These are phyloP conservation scores for Saccharomyces pastorianus DNA, from an alignment of 1,139 yeast species.

Conservation along the genomic window DNA sequence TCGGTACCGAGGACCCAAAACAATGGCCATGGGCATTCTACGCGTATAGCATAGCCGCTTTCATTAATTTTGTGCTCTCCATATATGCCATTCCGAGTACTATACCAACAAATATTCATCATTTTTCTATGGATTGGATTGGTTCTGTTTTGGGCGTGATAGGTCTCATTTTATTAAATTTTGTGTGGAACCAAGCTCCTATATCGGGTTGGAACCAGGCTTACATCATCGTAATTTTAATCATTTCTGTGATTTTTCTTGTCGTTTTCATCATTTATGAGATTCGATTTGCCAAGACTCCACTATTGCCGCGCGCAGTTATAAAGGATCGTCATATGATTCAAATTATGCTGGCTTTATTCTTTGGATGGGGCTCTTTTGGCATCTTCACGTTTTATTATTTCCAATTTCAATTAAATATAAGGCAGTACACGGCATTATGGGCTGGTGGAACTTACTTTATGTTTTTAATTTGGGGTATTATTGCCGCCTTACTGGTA, in stretches of 20 bases:
- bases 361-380: conserved; percentile 53
- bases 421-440: conserved; percentile 40
- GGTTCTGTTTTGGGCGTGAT: conserved; percentile 43
- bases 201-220: conserved; percentile 42
- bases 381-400: conserved; percentile 42
- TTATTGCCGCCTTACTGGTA: conserved; percentile 40
- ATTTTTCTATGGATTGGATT: conserved; percentile 35
- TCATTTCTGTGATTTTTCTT: conserved; percentile 37
- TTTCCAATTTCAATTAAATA: conserved; percentile 36
- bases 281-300: conserved; percentile 29
- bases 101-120: conserved; percentile 21
- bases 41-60: conserved; percentile 37
- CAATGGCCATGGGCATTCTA: conserved; percentile 50
- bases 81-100: conserved; percentile 34
- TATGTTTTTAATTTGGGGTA: conserved; percentile 42
- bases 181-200: conserved; percentile 51
- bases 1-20: conserved; percentile 34
- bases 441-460: conserved; percentile 39
- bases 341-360: conserved; percentile 32
- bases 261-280: conserved; percentile 28
- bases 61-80: conserved; percentile 30
- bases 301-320: conserved; percentile 42
- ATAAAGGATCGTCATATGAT: conserved; percentile 30
- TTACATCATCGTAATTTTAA: conserved; percentile 40
- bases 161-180: conserved; percentile 43